These are phyloP conservation scores for Entomortierella beljakovae DNA, from an alignment of 192 early-diverging fungal genomes.

Conservation along the genomic window DNA sequence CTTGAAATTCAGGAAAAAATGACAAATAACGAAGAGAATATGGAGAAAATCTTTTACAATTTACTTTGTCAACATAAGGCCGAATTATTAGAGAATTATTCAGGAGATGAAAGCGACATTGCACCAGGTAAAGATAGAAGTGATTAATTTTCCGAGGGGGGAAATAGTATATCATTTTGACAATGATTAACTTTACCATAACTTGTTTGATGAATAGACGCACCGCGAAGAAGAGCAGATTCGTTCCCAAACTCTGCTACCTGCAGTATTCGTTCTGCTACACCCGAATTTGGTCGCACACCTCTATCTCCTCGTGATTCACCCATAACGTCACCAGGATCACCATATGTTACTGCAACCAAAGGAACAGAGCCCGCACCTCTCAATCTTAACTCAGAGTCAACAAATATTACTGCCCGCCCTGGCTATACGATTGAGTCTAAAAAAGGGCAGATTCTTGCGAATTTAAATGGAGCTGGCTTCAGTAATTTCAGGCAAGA, in stretches of 20 bases:
- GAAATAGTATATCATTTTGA: background rate
- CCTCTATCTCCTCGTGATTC: conserved; percentile 27
- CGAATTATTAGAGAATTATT: conserved; percentile 39
- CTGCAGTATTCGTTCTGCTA: conserved; percentile 30
- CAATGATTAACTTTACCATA: background rate
- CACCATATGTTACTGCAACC: conserved; percentile 12
- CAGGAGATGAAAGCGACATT: conserved; percentile 31
- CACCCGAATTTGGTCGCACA: conserved; percentile 31
- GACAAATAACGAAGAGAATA: conserved; percentile 40
- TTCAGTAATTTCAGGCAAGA: conserved; percentile 1
- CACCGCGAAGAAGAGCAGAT: conserved; percentile 37
- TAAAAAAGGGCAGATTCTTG: conserved; percentile 7
- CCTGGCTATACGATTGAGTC: conserved; percentile 1
- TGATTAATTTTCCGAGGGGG: background rate
- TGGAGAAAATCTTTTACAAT: conserved; percentile 49
- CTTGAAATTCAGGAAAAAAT: conserved; percentile 50
- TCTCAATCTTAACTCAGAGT: conserved; percentile 24
- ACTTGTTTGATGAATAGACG: conserved; percentile 13
- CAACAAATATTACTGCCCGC: background rate
- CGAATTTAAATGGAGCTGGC: background rate
- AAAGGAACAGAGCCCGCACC: conserved; percentile 18
- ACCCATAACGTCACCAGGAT: conserved; percentile 34
- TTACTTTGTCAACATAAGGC: conserved; percentile 46
- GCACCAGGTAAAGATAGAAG: conserved; percentile 28
- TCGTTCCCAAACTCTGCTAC: conserved; percentile 41